Evolutionary conservation across 257 asterid species (phyloP).

Genomic region (Solanum clarkiae): DNA sequence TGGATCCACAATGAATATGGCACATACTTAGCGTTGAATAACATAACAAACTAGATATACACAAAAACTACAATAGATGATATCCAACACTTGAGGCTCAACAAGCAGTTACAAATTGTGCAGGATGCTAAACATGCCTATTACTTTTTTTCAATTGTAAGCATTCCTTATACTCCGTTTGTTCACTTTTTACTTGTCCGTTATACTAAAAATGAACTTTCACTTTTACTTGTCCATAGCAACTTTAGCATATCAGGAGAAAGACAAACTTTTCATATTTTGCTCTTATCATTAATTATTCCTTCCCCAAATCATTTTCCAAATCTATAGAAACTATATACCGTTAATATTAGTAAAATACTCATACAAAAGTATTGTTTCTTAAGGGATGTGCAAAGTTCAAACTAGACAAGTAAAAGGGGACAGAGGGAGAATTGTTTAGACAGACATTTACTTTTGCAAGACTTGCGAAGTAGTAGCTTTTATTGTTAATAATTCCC

Average conservation of each 20-base stretch:
- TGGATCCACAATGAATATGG: neutral
- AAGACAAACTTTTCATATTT: no score
- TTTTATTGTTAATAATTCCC: neutral
- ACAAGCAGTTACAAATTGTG: neutral
- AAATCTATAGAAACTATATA: no score
- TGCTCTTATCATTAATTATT: no score
- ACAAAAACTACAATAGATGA: neutral
- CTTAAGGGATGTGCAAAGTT: no score
- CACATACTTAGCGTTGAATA: neutral
- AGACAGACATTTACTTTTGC: neutral
- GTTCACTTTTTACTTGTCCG: no score
- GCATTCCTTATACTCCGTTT: neutral
- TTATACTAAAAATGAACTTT: no score
- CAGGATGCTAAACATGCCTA: neutral
- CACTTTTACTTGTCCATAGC: no score
- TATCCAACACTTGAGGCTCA: neutral
- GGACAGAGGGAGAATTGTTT: neutral
- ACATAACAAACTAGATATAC: neutral
- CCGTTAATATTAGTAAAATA: no score
- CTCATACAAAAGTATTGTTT: no score
- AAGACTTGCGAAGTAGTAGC: neutral
- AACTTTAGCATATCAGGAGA: no score
- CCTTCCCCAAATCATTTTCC: no score
- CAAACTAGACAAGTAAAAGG: no score
- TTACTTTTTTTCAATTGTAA: neutral